Percentiles rank a stretch among this genome's conserved stretches.
Conservation (phyloP, 306 rosid species). For the Calophaca sinica region DNA sequence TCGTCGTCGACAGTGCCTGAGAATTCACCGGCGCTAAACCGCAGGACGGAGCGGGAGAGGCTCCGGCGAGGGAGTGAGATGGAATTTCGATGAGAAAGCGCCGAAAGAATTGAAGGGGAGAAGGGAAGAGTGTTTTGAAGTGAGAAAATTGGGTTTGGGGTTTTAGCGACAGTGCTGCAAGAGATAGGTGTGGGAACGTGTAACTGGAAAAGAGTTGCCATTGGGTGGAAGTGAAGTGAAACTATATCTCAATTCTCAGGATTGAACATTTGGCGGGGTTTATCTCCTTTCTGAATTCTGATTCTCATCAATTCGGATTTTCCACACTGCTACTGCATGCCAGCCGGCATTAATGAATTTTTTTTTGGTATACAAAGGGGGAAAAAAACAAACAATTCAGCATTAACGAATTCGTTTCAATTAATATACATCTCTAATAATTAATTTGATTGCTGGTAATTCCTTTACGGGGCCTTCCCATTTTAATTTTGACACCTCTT, state of each 20-base stretch:
- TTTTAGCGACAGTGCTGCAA: slow-evolving; percentile 42
- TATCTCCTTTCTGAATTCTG: slow-evolving; percentile 35
- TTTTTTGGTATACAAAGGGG: too few species aligned
- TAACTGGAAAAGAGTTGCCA: slow-evolving; percentile 51
- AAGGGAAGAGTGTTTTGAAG: slow-evolving; percentile 33
- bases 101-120: slow-evolving; percentile 25
- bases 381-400: too few species aligned
- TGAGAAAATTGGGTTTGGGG: slow-evolving; percentile 46
- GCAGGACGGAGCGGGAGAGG: slow-evolving; percentile 33
- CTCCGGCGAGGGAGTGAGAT: slow-evolving; percentile 44
- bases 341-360: too few species aligned
- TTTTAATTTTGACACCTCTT: too few species aligned
- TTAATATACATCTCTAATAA: too few species aligned
- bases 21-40: slow-evolving; percentile 23
- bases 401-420: too few species aligned
- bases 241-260: slow-evolving; percentile 8
- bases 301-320: background rate
- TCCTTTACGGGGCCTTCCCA: too few species aligned
- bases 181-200: slow-evolving; percentile 42
- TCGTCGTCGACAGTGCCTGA: slow-evolving; percentile 44
- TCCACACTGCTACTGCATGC: too few species aligned
- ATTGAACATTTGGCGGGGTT: slow-evolving; percentile 53
- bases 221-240: slow-evolving; percentile 28
- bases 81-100: slow-evolving; percentile 18
- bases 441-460: too few species aligned